Conservation (phyloP, 257 asterid genomes). For the Echites panduratus region DNA sequence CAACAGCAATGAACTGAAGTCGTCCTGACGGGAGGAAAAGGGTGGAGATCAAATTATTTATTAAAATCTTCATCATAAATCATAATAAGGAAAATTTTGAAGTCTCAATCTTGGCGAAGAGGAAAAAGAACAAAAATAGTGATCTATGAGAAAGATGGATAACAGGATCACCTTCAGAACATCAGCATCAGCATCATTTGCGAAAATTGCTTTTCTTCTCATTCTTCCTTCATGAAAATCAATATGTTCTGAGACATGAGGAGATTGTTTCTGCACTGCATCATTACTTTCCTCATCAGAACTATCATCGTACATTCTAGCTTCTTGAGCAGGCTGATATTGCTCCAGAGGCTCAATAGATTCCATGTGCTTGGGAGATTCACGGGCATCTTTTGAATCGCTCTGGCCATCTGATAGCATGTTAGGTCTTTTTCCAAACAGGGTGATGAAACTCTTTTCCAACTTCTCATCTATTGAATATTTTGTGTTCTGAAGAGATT, state of each 20-base stretch:
- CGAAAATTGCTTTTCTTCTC: conserved; percentile 90
- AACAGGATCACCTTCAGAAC: conserved; percentile 38
- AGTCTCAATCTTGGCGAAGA: background rate
- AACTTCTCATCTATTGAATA: conserved; percentile 80
- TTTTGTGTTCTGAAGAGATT: conserved; percentile 75
- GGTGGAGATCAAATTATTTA: background rate
- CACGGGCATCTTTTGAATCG: conserved; percentile 31
- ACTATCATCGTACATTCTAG: conserved; percentile 24
- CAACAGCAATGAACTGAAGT: background rate
- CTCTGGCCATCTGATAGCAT: conserved; percentile 25
- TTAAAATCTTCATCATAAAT: background rate
- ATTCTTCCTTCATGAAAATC: conserved; percentile 74
- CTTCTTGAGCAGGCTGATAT: conserved; percentile 31
- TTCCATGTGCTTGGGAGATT: conserved; percentile 18
- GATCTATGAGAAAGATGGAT: background rate
- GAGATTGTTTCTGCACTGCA: conserved; percentile 31
- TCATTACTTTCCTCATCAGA: conserved; percentile 52
- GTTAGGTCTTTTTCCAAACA: conserved; percentile 51
- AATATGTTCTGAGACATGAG: conserved; percentile 45
- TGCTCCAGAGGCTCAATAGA: conserved; percentile 35
- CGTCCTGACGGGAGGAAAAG: background rate
- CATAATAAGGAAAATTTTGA: background rate
- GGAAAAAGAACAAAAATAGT: too few species aligned
- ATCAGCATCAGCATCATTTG: conserved; percentile 43
- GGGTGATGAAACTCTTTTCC: conserved; percentile 57